These are phyloP conservation scores for Yamadazyma atmosphaerica DNA, from an alignment of 1,139 yeast genomes.

Conservation along the genomic window DNA sequence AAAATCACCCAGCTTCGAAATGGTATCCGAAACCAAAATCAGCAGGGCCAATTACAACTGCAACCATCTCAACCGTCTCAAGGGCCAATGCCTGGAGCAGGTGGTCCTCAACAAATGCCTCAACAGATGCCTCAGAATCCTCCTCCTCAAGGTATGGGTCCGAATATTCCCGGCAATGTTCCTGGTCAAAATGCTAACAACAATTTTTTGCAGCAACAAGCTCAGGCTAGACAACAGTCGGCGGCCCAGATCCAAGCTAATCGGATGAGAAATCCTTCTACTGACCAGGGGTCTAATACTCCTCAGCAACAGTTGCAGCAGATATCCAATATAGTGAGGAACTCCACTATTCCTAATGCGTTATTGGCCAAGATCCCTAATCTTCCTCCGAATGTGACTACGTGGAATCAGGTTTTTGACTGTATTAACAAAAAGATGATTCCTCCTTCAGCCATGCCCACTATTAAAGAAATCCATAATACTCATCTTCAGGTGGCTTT, in stretches of 20 bases:
- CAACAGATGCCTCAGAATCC: background rate
- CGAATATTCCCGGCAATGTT: no score
- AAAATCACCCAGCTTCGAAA: constrained; percentile 40
- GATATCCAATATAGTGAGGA: constrained; percentile 40
- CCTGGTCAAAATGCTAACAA: constrained; percentile 6
- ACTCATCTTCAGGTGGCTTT: constrained; percentile 47
- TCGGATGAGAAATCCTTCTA: constrained; percentile 14
- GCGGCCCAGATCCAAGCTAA: constrained; percentile 38
- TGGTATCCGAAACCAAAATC: constrained; percentile 15
- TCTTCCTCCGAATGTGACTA: constrained; percentile 76
- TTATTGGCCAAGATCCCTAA: constrained; percentile 71
- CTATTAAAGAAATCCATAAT: constrained; percentile 61
- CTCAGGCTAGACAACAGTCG: constrained; percentile 49
- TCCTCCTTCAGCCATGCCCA: constrained; percentile 53
- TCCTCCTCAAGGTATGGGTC: background rate
- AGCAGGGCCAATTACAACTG: background rate
- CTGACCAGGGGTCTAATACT: constrained; percentile 8
- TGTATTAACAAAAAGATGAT: constrained; percentile 60
- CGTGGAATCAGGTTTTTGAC: constrained; percentile 83
- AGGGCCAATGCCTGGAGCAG: constrained; percentile 1
- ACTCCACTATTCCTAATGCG: constrained; percentile 74
- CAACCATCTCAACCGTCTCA: background rate
- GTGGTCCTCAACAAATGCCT: background rate
- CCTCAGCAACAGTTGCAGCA: constrained; percentile 34
- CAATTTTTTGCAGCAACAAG: constrained; percentile 48